Percentiles rank a stretch among this genome's conserved stretches.
phyloP scores from a whole-genome alignment of 2,329 filamentous ascomycete genomes.

The Phoma sp. region DNA sequence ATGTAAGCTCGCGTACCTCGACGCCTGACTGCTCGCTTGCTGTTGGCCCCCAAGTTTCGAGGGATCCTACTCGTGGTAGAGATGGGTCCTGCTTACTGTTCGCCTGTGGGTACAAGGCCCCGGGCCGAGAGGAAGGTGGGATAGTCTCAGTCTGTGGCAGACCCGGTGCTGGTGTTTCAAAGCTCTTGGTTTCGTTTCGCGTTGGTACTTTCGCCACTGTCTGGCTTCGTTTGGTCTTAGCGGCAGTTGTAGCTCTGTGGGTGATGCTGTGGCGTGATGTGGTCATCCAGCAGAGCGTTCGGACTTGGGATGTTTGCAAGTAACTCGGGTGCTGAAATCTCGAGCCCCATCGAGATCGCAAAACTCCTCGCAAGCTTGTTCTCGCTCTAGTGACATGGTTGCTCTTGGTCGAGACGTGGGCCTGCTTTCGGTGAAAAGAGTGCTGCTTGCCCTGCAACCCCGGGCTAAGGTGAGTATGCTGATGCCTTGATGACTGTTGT shows the following conservation, averaged over 20 bases:
- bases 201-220: neutral
- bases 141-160: neutral
- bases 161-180: neutral
- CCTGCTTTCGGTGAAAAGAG: no score
- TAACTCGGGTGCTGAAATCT: neutral
- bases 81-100: neutral
- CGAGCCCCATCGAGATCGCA: no score
- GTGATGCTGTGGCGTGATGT: neutral
- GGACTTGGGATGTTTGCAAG: neutral
- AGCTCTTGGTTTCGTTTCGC: neutral
- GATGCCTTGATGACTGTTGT: neutral
- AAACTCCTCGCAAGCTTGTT: no score
- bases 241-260: neutral
- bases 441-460: neutral
- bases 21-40: no score
- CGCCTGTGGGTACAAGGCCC: constrained; percentile 4
- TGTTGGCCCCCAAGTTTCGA: no score
- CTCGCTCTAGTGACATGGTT: neutral
- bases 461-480: neutral
- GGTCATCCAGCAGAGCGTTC: neutral
- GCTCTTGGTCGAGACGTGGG: no score
- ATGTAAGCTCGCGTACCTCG: neutral
- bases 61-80: neutral
- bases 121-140: neutral
- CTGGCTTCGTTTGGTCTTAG: neutral